A percentile compares a stretch with the other conserved stretches of the same genome.
Evolutionary conservation across 331 rosid species (phyloP).

Genomic region (Malus hybrid): DNA sequence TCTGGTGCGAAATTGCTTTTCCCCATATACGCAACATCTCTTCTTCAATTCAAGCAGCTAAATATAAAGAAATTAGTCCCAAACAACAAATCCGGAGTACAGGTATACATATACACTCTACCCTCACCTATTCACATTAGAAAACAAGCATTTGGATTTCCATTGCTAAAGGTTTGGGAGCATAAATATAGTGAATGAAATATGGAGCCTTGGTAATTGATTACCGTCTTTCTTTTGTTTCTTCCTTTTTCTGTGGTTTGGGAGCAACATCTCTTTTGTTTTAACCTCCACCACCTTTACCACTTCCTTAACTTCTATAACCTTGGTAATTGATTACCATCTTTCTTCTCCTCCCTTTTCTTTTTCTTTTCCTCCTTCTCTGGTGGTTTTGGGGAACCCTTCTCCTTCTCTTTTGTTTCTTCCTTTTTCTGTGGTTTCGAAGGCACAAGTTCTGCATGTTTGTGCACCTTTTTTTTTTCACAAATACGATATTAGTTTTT

Average conservation of each 20-base stretch:
- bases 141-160: slow-evolving; percentile 81
- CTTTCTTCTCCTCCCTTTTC: slow-evolving; percentile 3
- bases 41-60: background rate
- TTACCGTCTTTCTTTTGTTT: no score
- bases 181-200: slow-evolving; percentile 77
- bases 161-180: slow-evolving; percentile 86
- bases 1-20: no score
- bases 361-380: background rate
- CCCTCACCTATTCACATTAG: slow-evolving; percentile 19
- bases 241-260: no score
- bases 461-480: slow-evolving; percentile 43
- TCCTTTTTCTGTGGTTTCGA: slow-evolving; percentile 29
- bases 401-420: slow-evolving; percentile 30
- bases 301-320: slow-evolving; percentile 11
- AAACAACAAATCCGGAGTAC: background rate
- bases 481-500: slow-evolving; percentile 41
- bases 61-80: background rate
- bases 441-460: slow-evolving; percentile 48
- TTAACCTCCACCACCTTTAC: slow-evolving; percentile 28
- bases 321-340: background rate
- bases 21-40: no score
- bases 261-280: slow-evolving; percentile 14
- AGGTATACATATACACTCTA: background rate
- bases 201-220: slow-evolving; percentile 38
- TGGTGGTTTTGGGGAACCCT: background rate